Evolutionary conservation across 2,329 filamentous ascomycete species (phyloP).

Genomic region (Penicillium crustosum): DNA sequence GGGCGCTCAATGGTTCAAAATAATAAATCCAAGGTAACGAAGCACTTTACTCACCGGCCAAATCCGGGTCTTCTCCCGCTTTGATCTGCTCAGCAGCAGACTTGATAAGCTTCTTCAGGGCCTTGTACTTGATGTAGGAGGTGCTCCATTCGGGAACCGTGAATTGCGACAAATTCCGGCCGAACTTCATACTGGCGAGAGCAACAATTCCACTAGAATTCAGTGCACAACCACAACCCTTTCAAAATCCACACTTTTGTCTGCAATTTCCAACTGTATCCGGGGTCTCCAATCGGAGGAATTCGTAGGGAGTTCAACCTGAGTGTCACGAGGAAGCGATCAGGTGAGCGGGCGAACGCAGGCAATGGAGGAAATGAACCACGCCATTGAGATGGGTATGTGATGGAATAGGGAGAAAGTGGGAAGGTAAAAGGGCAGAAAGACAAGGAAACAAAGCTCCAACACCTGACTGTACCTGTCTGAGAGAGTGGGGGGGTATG

Average conservation of each 20-base stretch:
- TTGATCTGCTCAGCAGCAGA: conserved; percentile 65
- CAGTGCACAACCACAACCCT: background rate
- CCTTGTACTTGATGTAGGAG: conserved; percentile 54
- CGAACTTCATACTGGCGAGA: conserved; percentile 50
- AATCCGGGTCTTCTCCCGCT: conserved; percentile 73
- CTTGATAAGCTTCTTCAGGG: conserved; percentile 91
- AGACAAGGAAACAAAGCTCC: conserved; percentile 6
- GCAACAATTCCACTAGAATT: background rate
- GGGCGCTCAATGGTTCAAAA: conserved; percentile 11
- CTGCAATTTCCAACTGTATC: background rate
- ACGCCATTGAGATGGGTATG: conserved; percentile 18
- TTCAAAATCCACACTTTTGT: background rate
- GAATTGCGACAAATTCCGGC: conserved; percentile 50
- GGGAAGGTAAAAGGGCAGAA: conserved; percentile 2
- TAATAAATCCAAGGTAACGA: background rate
- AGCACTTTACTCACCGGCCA: conserved; percentile 70
- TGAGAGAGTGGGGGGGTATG: conserved; percentile 7
- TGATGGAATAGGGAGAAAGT: background rate
- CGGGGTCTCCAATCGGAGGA: background rate
- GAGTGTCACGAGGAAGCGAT: conserved; percentile 21
- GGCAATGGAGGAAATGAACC: conserved; percentile 9
- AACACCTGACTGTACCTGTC: conserved; percentile 20
- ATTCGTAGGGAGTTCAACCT: conserved; percentile 13
- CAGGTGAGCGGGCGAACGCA: conserved; percentile 27
- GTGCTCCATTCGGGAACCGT: conserved; percentile 53